Evolutionary conservation across 768 basidiomycete genomes (phyloP).

Genomic region (Boletales sp.): DNA sequence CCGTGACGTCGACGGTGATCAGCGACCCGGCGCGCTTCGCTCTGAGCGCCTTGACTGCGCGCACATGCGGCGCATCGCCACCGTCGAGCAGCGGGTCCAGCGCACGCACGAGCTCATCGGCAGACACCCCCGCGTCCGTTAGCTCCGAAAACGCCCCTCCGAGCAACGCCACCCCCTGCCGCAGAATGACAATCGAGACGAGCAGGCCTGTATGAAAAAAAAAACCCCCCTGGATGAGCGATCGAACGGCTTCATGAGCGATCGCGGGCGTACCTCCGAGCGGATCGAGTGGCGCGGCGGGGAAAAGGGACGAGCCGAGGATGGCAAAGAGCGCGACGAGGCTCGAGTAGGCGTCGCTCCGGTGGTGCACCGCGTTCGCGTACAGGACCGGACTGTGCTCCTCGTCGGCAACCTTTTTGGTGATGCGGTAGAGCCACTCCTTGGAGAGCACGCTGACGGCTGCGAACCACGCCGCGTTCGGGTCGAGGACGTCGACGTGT

Average conservation of each 20-base stretch:
- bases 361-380: constrained; percentile 97
- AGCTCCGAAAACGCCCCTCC: constrained; percentile 74
- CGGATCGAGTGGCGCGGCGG: constrained; percentile 86
- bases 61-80: constrained; percentile 27
- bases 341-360: constrained; percentile 96
- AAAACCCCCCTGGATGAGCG: no score
- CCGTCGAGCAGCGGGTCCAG: constrained; percentile 52
- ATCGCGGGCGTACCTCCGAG: constrained; percentile 65
- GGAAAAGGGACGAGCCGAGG: constrained; percentile 82
- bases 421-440: constrained; percentile 90
- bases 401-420: constrained; percentile 84
- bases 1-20: constrained; percentile 79
- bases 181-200: constrained; percentile 86
- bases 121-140: constrained; percentile 77
- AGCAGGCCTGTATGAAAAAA: constrained; percentile 56
- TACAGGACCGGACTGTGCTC: constrained; percentile 88
- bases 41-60: constrained; percentile 53
- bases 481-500: constrained; percentile 63
- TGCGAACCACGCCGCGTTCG: constrained; percentile 98
- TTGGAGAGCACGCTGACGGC: constrained; percentile 74
- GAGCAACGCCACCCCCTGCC: constrained; percentile 68
- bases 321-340: constrained; percentile 90
- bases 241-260: constrained; percentile 1
- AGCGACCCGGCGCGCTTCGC: constrained; percentile 78
- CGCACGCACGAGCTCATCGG: constrained; percentile 47